phyloP scores from a whole-genome alignment of 306 rosid species.

The Prunus persica region DNA sequence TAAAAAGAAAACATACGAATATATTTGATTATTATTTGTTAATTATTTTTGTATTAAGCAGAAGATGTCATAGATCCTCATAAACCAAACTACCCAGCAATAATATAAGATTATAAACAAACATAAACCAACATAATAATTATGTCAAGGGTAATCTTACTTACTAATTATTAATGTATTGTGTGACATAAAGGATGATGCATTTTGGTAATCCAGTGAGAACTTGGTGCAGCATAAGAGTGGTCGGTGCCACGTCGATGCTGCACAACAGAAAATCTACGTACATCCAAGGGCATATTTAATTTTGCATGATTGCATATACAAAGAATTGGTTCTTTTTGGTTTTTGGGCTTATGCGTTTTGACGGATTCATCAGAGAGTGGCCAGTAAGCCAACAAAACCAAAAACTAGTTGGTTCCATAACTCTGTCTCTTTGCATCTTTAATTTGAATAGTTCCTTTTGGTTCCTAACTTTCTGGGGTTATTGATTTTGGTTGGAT shows the following conservation, averaged over 20 bases:
- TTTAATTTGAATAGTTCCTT: not conserved
- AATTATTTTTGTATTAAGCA: too few relatives aligned
- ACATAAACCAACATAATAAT: too few relatives aligned
- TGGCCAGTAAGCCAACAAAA: not conserved
- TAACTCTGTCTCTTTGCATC: not conserved
- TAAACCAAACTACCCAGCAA: too few relatives aligned
- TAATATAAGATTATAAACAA: too few relatives aligned
- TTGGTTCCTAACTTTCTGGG: slow-evolving; percentile 14
- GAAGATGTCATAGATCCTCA: too few relatives aligned
- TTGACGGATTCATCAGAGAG: not conserved
- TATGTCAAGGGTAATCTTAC: too few relatives aligned
- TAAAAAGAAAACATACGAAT: too few relatives aligned
- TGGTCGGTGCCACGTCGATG: not conserved
- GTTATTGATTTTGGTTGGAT: slow-evolving; percentile 8
- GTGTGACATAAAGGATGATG: not conserved
- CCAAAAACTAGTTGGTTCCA: not conserved
- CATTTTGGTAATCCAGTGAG: not conserved
- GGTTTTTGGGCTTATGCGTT: not conserved
- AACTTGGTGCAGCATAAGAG: not conserved
- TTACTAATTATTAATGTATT: not conserved
- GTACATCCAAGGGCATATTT: not conserved
- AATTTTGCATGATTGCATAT: not conserved
- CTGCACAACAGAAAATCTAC: not conserved
- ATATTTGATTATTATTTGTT: too few relatives aligned
- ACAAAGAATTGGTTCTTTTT: too few relatives aligned